Base-by-base conservation (phyloP, 805 yeast species). In the Candida silvicultrix region DNA sequence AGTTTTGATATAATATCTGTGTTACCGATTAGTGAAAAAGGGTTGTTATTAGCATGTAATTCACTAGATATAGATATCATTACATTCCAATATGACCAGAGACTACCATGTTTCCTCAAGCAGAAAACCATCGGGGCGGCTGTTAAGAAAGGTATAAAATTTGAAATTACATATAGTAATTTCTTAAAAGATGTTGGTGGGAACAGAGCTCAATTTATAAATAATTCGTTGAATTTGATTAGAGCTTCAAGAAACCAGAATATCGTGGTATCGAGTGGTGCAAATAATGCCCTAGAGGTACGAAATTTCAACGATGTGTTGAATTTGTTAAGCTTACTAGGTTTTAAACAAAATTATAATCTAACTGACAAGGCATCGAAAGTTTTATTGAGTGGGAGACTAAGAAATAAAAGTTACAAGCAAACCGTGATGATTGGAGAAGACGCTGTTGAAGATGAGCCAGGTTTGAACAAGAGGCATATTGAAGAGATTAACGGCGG, bases 121-220 rank as follows among this genome's bases (percentile, higher is more conserved):
- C 96, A 89, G 66, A 89, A 89, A 56, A 80, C 88, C 1, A 73
- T 89, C 9, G 85, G 96, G 38, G 80, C 89, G 38, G 97, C 95
- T 1, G 72, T 87, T 4, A 83, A 83, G 18, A 77, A 89, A 43
- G 98, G 98, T 2, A 76, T 89, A 22, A 80, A 80, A 53, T 77
- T 94, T 51, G 99, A 94, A 60, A 74, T 94, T 9, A 74, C 79
- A 40, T 92, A 92, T 64, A 62, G 76, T 8, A 69, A 78, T 29
- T 70, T 81, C 38, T 64, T 85, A 34, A 64, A 68, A 5, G 74
- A 57, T 18, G 4, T 4, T 14, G 50, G 61, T 40, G 59, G 60
- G 29, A 60, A 71, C 18, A 72, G 92, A 50, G 73, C 82, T 37
- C 78, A 78, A 45, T 80, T 85, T 50, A 80, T 90, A 36, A 73